Conservation (phyloP, 768 basidiomycete species). For the Kwoniella heveanensis region DNA sequence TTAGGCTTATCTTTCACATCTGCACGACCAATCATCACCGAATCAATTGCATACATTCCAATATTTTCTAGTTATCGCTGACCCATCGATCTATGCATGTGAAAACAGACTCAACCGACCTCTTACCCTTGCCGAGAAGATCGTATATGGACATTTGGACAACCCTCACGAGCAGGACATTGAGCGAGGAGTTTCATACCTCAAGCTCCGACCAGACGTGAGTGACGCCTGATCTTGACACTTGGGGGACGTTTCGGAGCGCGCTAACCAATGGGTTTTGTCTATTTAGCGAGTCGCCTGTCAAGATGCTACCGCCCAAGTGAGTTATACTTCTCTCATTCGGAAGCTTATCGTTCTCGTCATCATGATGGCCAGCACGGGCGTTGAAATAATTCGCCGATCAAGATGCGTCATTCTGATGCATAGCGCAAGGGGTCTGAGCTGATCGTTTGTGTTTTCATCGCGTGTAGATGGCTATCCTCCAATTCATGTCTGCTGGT, state of each 20-base stretch:
- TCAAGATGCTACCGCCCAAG: conserved; percentile 60
- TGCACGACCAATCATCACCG: too few relatives aligned
- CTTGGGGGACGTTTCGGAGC: not conserved
- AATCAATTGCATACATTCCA: too few relatives aligned
- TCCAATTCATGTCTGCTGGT: conserved; percentile 99
- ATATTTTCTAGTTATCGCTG: too few relatives aligned
- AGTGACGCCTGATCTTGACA: conserved; percentile 58
- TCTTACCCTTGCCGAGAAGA: conserved; percentile 92
- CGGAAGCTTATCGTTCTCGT: not conserved
- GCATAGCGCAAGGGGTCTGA: not conserved
- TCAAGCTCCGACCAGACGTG: conserved; percentile 97
- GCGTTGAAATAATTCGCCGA: conserved; percentile 8
- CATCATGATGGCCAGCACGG: not conserved
- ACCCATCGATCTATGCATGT: too few relatives aligned
- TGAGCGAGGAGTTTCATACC: conserved; percentile 86
- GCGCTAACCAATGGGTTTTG: conserved; percentile 20
- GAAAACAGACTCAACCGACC: conserved; percentile 75
- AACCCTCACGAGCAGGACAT: conserved; percentile 70
- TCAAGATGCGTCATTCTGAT: conserved; percentile 11
- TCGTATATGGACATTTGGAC: conserved; percentile 96
- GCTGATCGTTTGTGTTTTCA: conserved; percentile 15
- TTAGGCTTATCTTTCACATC: too few relatives aligned
- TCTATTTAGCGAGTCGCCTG: conserved; percentile 59
- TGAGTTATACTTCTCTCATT: conserved; percentile 13
- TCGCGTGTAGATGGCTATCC: conserved; percentile 81